Evolutionary conservation across 2,329 filamentous ascomycete species (phyloP).

Genomic region (Neopestalotiopsis clavispora): DNA sequence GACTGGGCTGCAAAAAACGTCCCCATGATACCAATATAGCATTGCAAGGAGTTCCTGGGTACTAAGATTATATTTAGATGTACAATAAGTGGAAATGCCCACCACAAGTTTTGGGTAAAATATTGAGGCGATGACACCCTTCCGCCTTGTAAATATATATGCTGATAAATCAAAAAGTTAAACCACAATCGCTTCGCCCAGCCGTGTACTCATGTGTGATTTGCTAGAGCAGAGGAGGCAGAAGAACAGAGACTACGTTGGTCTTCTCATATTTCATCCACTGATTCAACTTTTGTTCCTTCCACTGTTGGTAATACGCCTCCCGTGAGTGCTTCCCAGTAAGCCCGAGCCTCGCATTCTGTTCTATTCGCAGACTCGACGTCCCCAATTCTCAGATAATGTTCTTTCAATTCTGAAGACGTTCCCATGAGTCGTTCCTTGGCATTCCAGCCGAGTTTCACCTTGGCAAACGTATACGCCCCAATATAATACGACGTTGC

Average conservation of each 20-base stretch:
- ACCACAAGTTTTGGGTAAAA: background rate
- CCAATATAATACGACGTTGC: background rate
- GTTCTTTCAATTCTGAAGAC: background rate
- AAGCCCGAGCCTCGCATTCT: background rate
- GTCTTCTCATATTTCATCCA: background rate
- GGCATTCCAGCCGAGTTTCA: background rate
- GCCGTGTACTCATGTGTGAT: background rate
- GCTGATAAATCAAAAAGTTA: background rate
- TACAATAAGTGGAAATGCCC: constrained; percentile 10
- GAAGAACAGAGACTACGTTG: no score
- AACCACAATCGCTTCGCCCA: background rate
- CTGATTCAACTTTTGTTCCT: background rate
- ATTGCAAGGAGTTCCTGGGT: constrained; percentile 17
- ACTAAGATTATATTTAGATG: background rate
- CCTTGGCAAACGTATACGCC: background rate
- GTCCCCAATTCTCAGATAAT: background rate
- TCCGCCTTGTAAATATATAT: constrained; percentile 2
- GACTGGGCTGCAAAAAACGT: constrained; percentile 23
- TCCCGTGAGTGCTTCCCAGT: background rate
- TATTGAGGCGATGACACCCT: background rate
- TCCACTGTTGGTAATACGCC: background rate
- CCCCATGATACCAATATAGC: background rate
- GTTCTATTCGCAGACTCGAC: background rate
- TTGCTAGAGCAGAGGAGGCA: no score
- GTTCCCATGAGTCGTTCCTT: background rate